A percentile compares a stretch with the other conserved stretches of the same genome.
phyloP scores from a whole-genome alignment of 177 flowering plant genomes.

The Tripterygium wilfordii region DNA sequence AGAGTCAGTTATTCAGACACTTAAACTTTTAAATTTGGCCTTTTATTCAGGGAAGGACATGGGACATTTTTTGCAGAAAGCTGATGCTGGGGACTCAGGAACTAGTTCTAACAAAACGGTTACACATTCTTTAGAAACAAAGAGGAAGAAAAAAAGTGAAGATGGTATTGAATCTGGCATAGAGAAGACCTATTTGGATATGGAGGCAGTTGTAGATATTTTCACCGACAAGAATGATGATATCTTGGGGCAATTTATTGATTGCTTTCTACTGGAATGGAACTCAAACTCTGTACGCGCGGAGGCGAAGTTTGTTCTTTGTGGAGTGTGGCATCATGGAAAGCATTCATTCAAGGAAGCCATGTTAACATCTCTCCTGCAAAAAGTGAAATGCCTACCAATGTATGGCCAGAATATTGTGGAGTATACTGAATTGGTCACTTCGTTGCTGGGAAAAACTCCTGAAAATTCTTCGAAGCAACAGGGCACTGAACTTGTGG shows the following conservation, averaged over 20 bases:
- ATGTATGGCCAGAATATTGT: constrained; percentile 91
- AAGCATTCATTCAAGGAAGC: constrained; percentile 71
- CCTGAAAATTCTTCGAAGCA: constrained; percentile 63
- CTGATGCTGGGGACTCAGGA: constrained; percentile 66
- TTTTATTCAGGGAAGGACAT: constrained; percentile 82
- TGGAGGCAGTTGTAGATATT: constrained; percentile 72
- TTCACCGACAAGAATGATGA: constrained; percentile 65
- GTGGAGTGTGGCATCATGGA: constrained; percentile 92
- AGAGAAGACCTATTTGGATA: constrained; percentile 83
- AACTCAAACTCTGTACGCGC: constrained; percentile 77
- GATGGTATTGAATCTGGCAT: constrained; percentile 66
- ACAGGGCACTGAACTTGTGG: constrained; percentile 62
- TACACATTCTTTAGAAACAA: constrained; percentile 51
- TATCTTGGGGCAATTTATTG: constrained; percentile 66
- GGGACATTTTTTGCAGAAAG: constrained; percentile 48
- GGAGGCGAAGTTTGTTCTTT: constrained; percentile 84
- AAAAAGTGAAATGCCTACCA: constrained; percentile 69
- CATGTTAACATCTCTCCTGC: constrained; percentile 56
- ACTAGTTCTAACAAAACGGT: constrained; percentile 54
- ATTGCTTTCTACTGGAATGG: constrained; percentile 90
- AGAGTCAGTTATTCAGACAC: constrained; percentile 82
- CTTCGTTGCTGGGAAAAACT: constrained; percentile 69
- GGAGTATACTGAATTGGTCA: constrained; percentile 82
- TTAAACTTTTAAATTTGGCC: constrained; percentile 79
- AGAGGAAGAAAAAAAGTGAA: constrained; percentile 91